Evolutionary conservation across 75 land plant genomes (phyloP).

Genomic region (Sequoiadendron giganteum): DNA sequence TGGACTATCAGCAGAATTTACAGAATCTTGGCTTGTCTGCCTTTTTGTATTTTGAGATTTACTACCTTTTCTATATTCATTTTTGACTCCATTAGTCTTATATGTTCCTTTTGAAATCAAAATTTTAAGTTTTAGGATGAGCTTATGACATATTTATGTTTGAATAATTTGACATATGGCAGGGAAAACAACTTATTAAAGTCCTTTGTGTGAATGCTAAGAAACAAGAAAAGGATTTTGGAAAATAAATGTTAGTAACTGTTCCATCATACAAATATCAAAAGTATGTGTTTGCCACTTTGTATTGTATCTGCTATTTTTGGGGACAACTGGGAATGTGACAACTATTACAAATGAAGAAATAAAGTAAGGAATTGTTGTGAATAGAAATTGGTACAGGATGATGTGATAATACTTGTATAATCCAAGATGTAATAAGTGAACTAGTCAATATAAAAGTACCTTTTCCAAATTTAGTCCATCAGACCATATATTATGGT

Average conservation of each 20-base stretch:
- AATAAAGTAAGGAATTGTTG: not conserved
- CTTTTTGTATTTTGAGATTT: not conserved
- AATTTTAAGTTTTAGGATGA: not conserved
- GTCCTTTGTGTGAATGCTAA: not conserved
- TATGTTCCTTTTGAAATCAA: not conserved
- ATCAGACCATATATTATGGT: not conserved
- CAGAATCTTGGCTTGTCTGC: not conserved
- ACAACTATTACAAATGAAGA: not conserved
- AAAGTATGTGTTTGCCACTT: not conserved
- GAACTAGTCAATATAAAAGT: not conserved
- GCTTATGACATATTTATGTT: too few relatives aligned
- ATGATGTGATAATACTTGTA: not conserved
- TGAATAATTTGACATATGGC: not conserved
- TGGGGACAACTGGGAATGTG: not conserved
- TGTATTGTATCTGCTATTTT: not conserved
- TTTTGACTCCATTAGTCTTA: not conserved
- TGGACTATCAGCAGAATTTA: not conserved
- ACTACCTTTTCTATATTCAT: not conserved
- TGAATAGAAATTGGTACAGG: not conserved
- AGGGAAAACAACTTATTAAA: not conserved
- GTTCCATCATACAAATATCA: not conserved
- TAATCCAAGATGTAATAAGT: not conserved
- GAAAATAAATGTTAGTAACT: not conserved
- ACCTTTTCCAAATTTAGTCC: not conserved
- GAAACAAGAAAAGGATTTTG: not conserved